Conservation (phyloP, 257 asterid species). For the Solanum megistacrolobum region DNA sequence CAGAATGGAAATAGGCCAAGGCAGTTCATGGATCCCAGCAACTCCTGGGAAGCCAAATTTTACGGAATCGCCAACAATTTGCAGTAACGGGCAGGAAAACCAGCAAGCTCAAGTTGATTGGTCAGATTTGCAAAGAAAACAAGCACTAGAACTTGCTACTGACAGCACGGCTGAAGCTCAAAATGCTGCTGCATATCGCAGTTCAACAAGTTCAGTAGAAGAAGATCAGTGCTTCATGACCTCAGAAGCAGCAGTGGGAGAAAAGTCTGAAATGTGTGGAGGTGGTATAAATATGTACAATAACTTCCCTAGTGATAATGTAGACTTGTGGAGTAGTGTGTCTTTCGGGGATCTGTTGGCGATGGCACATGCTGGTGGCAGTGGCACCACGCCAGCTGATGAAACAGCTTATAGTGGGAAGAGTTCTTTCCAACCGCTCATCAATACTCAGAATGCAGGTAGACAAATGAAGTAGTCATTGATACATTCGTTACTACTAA, state of each 20-base stretch:
- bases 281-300: neutral
- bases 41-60: slow-evolving; percentile 55
- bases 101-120: slow-evolving; percentile 6
- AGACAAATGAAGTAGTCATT: neutral
- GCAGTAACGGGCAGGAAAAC: slow-evolving; percentile 16
- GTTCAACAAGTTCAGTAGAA: slow-evolving; percentile 3
- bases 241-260: neutral
- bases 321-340: slow-evolving; percentile 14
- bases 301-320: neutral
- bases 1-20: slow-evolving; percentile 38
- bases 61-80: slow-evolving; percentile 22
- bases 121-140: neutral
- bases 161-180: slow-evolving; percentile 4
- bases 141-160: neutral
- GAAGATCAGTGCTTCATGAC: slow-evolving; percentile 5
- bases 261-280: slow-evolving; percentile 7
- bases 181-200: slow-evolving; percentile 10
- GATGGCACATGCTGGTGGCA: slow-evolving; percentile 17
- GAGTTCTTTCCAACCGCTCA: slow-evolving; percentile 2
- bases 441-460: slow-evolving; percentile 9
- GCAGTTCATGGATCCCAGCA: slow-evolving; percentile 44
- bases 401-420: slow-evolving; percentile 6
- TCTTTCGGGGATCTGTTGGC: slow-evolving; percentile 15
- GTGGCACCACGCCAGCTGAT: slow-evolving; percentile 28
- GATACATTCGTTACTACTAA: neutral